phyloP scores from a whole-genome alignment of 1,139 yeast species.

The Saccharomyces hybrid region DNA sequence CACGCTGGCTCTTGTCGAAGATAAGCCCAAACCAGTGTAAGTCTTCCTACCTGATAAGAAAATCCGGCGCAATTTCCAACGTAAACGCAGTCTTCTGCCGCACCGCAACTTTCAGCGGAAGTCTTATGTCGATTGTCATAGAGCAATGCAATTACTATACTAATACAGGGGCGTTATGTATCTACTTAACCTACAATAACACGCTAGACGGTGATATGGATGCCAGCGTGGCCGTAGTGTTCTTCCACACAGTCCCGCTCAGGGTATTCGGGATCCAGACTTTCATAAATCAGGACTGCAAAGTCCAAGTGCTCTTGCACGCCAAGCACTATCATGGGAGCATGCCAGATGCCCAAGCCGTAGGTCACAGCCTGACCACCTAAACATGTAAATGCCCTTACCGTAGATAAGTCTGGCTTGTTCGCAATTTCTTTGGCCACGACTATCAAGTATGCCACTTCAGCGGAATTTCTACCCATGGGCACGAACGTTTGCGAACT shows the following conservation, averaged over 20 bases:
- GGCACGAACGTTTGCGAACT: conserved; percentile 90
- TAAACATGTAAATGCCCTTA: conserved; percentile 62
- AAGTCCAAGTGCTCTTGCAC: conserved; percentile 52
- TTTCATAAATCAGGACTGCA: conserved; percentile 75
- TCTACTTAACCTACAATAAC: background rate
- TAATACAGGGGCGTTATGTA: background rate
- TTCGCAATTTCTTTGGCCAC: conserved; percentile 50
- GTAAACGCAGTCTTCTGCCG: background rate
- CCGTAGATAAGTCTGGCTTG: conserved; percentile 52
- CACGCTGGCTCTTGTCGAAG: background rate
- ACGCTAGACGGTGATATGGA: background rate
- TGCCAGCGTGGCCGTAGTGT: conserved; percentile 37
- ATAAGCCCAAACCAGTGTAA: background rate
- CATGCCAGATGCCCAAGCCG: conserved; percentile 74
- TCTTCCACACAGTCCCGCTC: conserved; percentile 82
- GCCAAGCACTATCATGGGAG: conserved; percentile 80
- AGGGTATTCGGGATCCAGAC: conserved; percentile 48
- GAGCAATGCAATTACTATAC: background rate
- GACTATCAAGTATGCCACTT: conserved; percentile 63
- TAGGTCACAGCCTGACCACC: conserved; percentile 90
- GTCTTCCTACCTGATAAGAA: background rate
- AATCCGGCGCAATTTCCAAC: background rate
- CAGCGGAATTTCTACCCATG: conserved; percentile 48
- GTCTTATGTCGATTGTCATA: too few relatives aligned
- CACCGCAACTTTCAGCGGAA: too few relatives aligned